These are phyloP conservation scores for Eucalyptus erythrocorys DNA, from an alignment of 345 rosid species.

Conservation along the genomic window DNA sequence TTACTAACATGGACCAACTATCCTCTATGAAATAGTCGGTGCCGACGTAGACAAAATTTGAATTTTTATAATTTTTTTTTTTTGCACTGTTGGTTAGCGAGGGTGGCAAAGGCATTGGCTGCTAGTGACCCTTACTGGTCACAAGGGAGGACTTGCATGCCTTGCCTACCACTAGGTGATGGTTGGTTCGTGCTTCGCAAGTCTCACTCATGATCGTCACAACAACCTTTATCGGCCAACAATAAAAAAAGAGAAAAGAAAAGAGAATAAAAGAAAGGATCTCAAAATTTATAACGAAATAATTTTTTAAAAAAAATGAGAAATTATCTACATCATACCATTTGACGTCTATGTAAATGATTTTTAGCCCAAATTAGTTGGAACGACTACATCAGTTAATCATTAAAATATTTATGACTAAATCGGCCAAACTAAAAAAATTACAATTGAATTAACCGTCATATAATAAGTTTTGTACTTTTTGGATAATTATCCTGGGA, in stretches of 20 bases:
- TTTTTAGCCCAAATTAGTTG: not conserved
- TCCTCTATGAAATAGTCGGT: not conserved
- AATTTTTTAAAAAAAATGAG: not conserved
- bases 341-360: rapidly evolving
- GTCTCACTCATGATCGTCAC: not conserved
- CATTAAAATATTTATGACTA: not conserved
- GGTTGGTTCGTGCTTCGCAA: not conserved
- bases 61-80: not conserved
- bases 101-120: not conserved
- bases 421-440: not conserved
- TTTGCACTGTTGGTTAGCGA: rapidly evolving
- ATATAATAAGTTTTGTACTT: not conserved
- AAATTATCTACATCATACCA: not conserved
- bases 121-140: not conserved
- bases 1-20: not conserved
- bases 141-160: not conserved
- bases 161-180: not conserved
- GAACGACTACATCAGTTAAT: rapidly evolving
- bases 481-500: not conserved
- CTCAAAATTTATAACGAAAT: not conserved
- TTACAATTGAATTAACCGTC: rapidly evolving
- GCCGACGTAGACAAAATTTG: rapidly evolving
- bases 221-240: rapidly evolving
- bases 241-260: not conserved
- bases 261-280: not conserved